Percentiles rank a stretch among this genome's conserved stretches.
These are phyloP conservation scores for Emydomyces testavorans DNA, from an alignment of 2,329 filamentous ascomycete species.

Conservation along the genomic window DNA sequence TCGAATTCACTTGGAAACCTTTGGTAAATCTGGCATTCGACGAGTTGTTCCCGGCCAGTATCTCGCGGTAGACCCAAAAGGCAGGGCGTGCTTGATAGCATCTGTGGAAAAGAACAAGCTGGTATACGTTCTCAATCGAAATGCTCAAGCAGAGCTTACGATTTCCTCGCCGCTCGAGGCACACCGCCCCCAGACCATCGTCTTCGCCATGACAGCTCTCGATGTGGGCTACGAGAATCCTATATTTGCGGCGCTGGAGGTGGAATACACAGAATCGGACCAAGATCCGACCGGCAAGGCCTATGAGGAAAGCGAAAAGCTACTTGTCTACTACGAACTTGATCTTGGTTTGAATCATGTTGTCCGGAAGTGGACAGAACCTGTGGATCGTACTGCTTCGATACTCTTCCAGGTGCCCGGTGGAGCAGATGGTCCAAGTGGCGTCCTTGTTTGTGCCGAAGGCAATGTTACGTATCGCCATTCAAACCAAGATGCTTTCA, in stretches of 20 bases:
- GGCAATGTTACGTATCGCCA: slow-evolving; percentile 96
- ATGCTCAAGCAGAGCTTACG: slow-evolving; percentile 84
- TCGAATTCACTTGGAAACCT: slow-evolving; percentile 88
- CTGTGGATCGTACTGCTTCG: slow-evolving; percentile 78
- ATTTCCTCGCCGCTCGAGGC: slow-evolving; percentile 96
- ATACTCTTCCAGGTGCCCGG: slow-evolving; percentile 92
- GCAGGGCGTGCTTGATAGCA: slow-evolving; percentile 85
- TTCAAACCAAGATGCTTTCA: slow-evolving; percentile 80
- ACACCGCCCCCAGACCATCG: slow-evolving; percentile 81
- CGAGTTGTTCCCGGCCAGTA: slow-evolving; percentile 94
- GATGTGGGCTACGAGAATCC: slow-evolving; percentile 97
- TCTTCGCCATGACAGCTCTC: slow-evolving; percentile 74
- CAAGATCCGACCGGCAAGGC: slow-evolving; percentile 80
- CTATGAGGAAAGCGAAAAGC: slow-evolving; percentile 70
- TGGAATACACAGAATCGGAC: slow-evolving; percentile 84
- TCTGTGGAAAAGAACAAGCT: slow-evolving; percentile 98
- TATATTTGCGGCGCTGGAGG: slow-evolving; percentile 86
- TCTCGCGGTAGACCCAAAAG: slow-evolving; percentile 88
- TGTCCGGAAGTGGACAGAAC: slow-evolving; percentile 89
- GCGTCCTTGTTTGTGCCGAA: slow-evolving; percentile 86
- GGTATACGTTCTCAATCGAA: slow-evolving; percentile 94
- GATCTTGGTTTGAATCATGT: slow-evolving; percentile 96
- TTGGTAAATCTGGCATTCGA: slow-evolving; percentile 89
- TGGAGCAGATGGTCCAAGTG: slow-evolving; percentile 83
- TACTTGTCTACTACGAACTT: slow-evolving; percentile 92